Base-by-base conservation (phyloP, 306 rosid species). In the Quillaja saponaria region DNA sequence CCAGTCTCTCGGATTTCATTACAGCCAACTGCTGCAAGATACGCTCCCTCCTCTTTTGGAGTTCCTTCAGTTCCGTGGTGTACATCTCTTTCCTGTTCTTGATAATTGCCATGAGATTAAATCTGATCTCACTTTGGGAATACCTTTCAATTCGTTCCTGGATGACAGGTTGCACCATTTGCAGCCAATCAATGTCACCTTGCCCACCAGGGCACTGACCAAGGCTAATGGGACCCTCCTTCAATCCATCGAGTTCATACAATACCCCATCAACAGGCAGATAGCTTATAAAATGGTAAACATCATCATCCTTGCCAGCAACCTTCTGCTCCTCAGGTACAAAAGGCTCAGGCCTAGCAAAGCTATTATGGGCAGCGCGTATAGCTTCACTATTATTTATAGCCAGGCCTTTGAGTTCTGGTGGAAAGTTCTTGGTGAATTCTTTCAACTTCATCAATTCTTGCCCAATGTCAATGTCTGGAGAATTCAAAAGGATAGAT, bases 321-420 rank as follows among this genome's bases (percentile, higher is more conserved):
- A 82, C 67, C 82, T 88, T 94, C 75, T 94, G 90, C 84, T 94
- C 99, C 6, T 94, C 97, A 3, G 87, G 86, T 68, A 87, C 82
- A 78, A 94, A 94, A 40, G 99, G 99, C 76, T 94, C 99, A 18
- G 99, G 99, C 78, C 99, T 81, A 5, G 96, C 97, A 55, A 87
- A 89, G 78, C 99, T 89, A 71, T 94, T 94, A 54, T 94, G 99
- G 63, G 99, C 99, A 0, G 86, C 13, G 25, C 99, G 90, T 56
- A 94, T 94, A 48, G 97, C 81, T 50, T 94, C 99, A 15, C 96
- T 94, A 63, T 94, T 94, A 59, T 89, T 94, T 73, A 94, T 94
- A 31, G 99, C 97, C 83, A 94, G 64, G 39, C 99, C 99, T 85
- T 89, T 94, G 59, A 94, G 89, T 67, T 94, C 97, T 17, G 99